Percentiles rank a stretch among this genome's conserved stretches.
These are phyloP conservation scores for Pisolithus albus DNA, from an alignment of 768 basidiomycete genomes.

Conservation along the genomic window DNA sequence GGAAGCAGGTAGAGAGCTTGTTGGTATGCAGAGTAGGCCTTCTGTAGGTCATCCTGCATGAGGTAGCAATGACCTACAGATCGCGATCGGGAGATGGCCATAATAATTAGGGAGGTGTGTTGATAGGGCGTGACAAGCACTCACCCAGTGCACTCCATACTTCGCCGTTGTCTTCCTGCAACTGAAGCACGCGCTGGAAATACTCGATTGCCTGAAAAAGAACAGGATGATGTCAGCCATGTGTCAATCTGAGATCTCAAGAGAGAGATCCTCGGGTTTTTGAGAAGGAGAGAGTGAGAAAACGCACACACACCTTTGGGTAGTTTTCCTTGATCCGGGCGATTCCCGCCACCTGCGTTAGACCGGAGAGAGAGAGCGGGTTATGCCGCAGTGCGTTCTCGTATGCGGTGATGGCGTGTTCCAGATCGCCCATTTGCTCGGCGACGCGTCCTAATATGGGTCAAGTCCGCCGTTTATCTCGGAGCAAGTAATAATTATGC, in stretches of 20 bases:
- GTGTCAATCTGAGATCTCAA: conserved; percentile 25
- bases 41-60: conserved; percentile 98
- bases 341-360: conserved; percentile 92
- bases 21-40: conserved; percentile 97
- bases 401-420: conserved; percentile 88
- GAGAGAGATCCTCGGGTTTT: conserved; percentile 29
- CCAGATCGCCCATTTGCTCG: conserved; percentile 91
- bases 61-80: conserved; percentile 87
- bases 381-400: conserved; percentile 96
- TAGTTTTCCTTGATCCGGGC: conserved; percentile 98
- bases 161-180: conserved; percentile 96
- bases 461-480: conserved; percentile 9
- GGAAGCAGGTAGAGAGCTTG: conserved; percentile 94
- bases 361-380: conserved; percentile 79
- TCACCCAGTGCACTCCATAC: conserved; percentile 94
- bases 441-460: conserved; percentile 72
- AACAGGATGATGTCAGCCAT: conserved; percentile 28
- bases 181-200: conserved; percentile 84
- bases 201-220: conserved; percentile 82
- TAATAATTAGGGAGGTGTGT: conserved; percentile 3
- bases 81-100: neutral
- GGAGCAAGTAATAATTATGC: conserved; percentile 1
- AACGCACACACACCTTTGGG: conserved; percentile 58
- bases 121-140: conserved; percentile 18
- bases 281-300: conserved; percentile 20